Conservation (phyloP, 257 asterid species). For the Rhazya stricta region DNA sequence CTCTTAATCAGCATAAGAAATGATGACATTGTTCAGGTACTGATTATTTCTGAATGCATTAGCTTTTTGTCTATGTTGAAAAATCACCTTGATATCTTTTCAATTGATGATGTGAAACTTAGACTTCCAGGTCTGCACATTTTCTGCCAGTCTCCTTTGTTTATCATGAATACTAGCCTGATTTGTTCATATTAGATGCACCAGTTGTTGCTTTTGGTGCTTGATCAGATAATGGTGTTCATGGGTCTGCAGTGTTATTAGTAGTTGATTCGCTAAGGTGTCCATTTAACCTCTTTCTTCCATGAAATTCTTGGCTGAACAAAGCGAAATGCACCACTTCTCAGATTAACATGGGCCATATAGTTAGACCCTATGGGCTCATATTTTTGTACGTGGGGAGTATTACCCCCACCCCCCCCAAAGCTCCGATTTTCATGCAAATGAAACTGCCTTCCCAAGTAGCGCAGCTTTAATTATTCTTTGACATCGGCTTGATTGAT, state of each 20-base stretch:
- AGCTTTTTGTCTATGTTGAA: background rate
- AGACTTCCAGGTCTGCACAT: background rate
- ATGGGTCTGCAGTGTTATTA: background rate
- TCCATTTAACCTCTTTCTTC: background rate
- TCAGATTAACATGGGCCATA: background rate
- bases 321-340: background rate
- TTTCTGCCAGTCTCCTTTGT: background rate
- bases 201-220: background rate
- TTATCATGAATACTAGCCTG: background rate
- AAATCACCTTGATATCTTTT: background rate
- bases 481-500: background rate
- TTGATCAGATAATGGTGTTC: conserved; percentile 1
- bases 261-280: background rate
- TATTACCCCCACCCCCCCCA: background rate
- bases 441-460: background rate
- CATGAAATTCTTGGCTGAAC: background rate
- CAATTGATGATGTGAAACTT: background rate
- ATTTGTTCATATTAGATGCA: background rate
- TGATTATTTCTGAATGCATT: conserved; percentile 14
- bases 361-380: background rate
- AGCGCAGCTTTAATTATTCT: background rate
- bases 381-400: background rate
- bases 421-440: too few relatives aligned
- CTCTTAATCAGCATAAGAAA: conserved; percentile 67
- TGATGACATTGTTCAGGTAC: conserved; percentile 77